These are phyloP conservation scores for Chlamydomonas reinhardtii DNA, from an alignment of 163 green algal genomes.

Conservation along the genomic window DNA sequence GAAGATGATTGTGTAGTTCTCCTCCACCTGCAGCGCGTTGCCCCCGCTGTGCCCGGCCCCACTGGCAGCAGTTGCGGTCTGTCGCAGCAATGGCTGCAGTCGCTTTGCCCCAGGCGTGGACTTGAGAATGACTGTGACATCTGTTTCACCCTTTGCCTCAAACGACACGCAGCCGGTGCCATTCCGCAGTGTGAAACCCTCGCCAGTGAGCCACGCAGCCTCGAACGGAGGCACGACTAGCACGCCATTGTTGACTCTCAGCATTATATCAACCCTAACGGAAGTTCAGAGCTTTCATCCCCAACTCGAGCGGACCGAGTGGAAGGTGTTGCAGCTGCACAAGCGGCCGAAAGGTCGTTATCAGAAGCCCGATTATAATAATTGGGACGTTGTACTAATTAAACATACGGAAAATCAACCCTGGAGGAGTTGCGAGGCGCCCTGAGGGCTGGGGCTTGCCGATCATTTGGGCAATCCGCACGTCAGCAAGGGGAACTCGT, in stretches of 20 bases:
- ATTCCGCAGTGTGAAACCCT: slow-evolving; percentile 66
- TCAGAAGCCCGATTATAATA: too few species aligned
- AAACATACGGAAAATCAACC: too few species aligned
- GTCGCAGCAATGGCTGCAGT: slow-evolving; percentile 74
- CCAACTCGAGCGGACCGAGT: too few species aligned
- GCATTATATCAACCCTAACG: background rate
- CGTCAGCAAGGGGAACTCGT: too few species aligned
- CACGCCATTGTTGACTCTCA: slow-evolving; percentile 33
- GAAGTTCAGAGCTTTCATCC: too few species aligned
- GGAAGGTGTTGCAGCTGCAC: too few species aligned
- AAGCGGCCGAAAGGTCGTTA: too few species aligned
- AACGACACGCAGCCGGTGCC: slow-evolving; percentile 78
- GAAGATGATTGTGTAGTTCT: slow-evolving; percentile 93
- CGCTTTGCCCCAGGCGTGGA: slow-evolving; percentile 74
- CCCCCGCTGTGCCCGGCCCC: background rate
- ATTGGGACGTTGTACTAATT: too few species aligned
- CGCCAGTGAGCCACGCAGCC: slow-evolving; percentile 87
- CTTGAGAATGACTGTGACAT: slow-evolving; percentile 91
- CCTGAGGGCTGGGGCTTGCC: too few species aligned
- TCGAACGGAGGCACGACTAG: slow-evolving; percentile 90
- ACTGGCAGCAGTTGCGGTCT: background rate
- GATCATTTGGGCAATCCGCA: too few species aligned
- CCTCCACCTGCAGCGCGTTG: slow-evolving; percentile 62
- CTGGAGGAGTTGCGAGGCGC: too few species aligned
- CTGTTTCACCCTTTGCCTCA: slow-evolving; percentile 85